phyloP scores from a whole-genome alignment of 805 yeast genomes.

The Lipomyces mesembrius region DNA sequence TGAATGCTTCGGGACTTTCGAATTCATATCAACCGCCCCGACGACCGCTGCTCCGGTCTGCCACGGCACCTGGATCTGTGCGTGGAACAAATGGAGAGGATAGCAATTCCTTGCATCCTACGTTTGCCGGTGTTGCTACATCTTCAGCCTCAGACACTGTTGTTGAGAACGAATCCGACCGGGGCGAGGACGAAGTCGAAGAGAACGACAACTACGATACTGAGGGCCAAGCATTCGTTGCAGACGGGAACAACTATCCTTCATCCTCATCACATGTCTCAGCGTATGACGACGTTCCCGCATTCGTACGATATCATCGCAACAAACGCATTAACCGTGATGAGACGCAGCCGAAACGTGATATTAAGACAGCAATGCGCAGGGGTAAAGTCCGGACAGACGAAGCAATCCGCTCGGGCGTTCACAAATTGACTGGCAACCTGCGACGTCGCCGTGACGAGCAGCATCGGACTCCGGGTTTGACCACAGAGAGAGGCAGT shows the following conservation, averaged over 20 bases:
- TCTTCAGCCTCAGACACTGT: not conserved
- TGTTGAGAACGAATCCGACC: not conserved
- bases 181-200: not conserved
- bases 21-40: not conserved
- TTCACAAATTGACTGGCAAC: constrained; percentile 34
- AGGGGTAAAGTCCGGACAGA: constrained; percentile 36
- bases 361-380: constrained; percentile 37
- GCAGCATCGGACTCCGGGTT: not conserved
- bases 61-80: not conserved
- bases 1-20: not conserved
- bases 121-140: not conserved
- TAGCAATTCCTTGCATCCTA: not conserved
- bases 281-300: constrained; percentile 19
- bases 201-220: not conserved
- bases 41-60: not conserved
- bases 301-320: constrained; percentile 17
- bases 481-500: not conserved
- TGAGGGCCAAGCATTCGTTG: not conserved
- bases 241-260: not conserved
- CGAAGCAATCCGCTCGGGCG: constrained; percentile 38
- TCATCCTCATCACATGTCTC: not conserved
- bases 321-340: constrained; percentile 13
- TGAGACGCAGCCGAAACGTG: constrained; percentile 14
- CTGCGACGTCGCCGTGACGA: constrained; percentile 24
- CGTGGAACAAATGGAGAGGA: not conserved